These are phyloP conservation scores for Neurospora africana DNA, from an alignment of 495 filamentous ascomycete genomes.

Conservation along the genomic window DNA sequence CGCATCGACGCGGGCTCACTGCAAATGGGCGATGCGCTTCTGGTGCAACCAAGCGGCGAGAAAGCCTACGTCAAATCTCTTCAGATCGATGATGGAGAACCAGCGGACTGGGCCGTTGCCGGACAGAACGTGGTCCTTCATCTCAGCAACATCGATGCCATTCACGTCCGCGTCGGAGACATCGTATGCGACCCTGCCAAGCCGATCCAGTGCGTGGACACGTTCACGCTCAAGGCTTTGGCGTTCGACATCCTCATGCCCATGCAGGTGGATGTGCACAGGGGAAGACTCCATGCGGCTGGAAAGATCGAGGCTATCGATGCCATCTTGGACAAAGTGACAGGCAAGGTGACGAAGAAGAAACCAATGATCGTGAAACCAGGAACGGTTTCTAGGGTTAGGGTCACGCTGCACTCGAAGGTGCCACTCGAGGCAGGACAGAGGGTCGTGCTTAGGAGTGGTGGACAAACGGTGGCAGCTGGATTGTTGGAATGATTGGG, in stretches of 20 bases:
- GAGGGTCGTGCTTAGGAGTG: slow-evolving; percentile 68
- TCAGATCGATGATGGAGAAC: slow-evolving; percentile 54
- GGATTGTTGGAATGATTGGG: slow-evolving; percentile 59
- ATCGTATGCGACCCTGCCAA: slow-evolving; percentile 62
- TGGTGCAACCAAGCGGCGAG: slow-evolving; percentile 71
- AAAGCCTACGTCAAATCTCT: slow-evolving; percentile 68
- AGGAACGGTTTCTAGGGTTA: slow-evolving; percentile 51
- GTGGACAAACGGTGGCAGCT: slow-evolving; percentile 75
- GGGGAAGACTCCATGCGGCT: slow-evolving; percentile 69
- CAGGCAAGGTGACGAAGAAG: slow-evolving; percentile 62
- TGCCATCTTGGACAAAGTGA: slow-evolving; percentile 64
- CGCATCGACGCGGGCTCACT: slow-evolving; percentile 76
- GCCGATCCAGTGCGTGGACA: slow-evolving; percentile 56
- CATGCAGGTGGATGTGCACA: slow-evolving; percentile 78
- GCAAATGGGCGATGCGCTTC: slow-evolving; percentile 70
- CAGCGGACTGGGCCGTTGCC: slow-evolving; percentile 85
- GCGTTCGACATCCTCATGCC: slow-evolving; percentile 85
- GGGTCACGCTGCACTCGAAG: slow-evolving; percentile 62
- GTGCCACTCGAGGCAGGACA: slow-evolving; percentile 71
- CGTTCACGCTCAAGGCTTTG: slow-evolving; percentile 70
- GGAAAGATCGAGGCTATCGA: slow-evolving; percentile 62
- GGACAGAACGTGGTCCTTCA: slow-evolving; percentile 81
- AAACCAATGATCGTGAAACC: slow-evolving; percentile 73
- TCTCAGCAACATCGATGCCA: slow-evolving; percentile 72
- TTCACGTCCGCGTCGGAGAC: slow-evolving; percentile 73